Percentiles rank a stretch among this genome's conserved stretches.
phyloP scores from a whole-genome alignment of 768 basidiomycete genomes.

The Cystobasidium ongulense region DNA sequence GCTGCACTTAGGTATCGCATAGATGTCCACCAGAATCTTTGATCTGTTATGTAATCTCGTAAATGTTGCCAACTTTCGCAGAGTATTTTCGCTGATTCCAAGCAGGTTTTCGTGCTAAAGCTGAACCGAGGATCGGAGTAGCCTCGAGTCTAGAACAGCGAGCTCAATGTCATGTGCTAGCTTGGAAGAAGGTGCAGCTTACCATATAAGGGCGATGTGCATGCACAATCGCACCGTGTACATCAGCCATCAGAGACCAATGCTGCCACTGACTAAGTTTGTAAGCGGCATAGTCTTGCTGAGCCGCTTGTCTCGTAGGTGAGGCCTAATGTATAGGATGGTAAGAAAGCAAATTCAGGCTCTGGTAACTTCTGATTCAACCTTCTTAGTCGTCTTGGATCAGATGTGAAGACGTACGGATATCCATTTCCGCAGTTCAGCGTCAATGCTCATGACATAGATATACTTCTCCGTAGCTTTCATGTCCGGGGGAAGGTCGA shows the following conservation, averaged over 20 bases:
- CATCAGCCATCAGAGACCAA: constrained; percentile 19
- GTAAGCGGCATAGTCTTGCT: neutral
- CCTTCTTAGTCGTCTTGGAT: too few relatives aligned
- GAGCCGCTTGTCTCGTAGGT: neutral
- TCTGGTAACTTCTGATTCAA: too few relatives aligned
- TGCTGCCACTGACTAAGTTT: constrained; percentile 18
- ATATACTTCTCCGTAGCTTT: constrained; percentile 4
- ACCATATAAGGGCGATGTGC: constrained; percentile 27
- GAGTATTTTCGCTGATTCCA: constrained; percentile 16
- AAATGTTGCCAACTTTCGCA: constrained; percentile 15
- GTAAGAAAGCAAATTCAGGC: too few relatives aligned
- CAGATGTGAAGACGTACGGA: neutral
- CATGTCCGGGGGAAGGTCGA: constrained; percentile 7
- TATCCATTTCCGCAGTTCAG: neutral
- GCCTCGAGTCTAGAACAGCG: neutral
- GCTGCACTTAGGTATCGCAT: constrained; percentile 20
- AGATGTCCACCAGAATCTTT: constrained; percentile 12
- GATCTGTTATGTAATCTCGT: constrained; percentile 3
- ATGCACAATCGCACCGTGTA: constrained; percentile 8
- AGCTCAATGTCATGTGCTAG: neutral
- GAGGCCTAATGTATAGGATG: neutral
- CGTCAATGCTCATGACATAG: neutral
- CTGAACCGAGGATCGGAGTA: constrained; percentile 12
- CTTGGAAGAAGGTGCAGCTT: neutral
- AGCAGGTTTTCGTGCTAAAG: constrained; percentile 9